phyloP scores from a whole-genome alignment of 108 stramenopile species.

The Chaetoceros tenuissimus region DNA sequence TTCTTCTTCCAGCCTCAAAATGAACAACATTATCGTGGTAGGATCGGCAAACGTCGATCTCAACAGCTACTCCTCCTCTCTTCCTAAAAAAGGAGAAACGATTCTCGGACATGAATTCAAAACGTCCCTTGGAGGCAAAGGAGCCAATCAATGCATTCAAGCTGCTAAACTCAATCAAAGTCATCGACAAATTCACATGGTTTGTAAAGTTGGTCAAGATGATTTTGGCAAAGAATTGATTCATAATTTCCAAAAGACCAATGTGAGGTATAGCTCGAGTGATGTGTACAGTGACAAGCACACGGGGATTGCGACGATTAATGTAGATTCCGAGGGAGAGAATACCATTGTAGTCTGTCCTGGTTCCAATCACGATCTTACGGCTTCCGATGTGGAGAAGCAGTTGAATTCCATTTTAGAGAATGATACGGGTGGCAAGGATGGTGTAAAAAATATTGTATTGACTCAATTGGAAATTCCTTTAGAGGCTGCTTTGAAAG shows the following conservation, averaged over 20 bases:
- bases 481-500: slow-evolving; percentile 53
- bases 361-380: slow-evolving; percentile 67
- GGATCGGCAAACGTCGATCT: slow-evolving; percentile 80
- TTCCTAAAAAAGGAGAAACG: slow-evolving; percentile 75
- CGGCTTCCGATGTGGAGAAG: slow-evolving; percentile 44
- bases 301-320: slow-evolving; percentile 70
- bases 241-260: slow-evolving; percentile 26
- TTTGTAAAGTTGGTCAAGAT: slow-evolving; percentile 71
- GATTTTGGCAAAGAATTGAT: slow-evolving; percentile 46
- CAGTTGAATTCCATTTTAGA: slow-evolving; percentile 8
- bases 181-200: slow-evolving; percentile 57
- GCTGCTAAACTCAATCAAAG: slow-evolving; percentile 48
- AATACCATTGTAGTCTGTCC: slow-evolving; percentile 77
- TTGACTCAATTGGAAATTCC: slow-evolving; percentile 72
- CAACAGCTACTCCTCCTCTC: slow-evolving; percentile 33
- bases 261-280: neutral
- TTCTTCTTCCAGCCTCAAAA: neutral
- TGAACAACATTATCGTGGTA: slow-evolving; percentile 29
- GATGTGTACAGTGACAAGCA: slow-evolving; percentile 17
- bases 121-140: slow-evolving; percentile 80
- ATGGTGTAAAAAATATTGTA: slow-evolving; percentile 37
- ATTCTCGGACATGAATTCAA: slow-evolving; percentile 69
- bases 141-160: slow-evolving; percentile 87
- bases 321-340: slow-evolving; percentile 61
- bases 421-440: neutral